Base-by-base conservation (phyloP, 805 yeast genomes). In the Saturnispora serradocipensis region DNA sequence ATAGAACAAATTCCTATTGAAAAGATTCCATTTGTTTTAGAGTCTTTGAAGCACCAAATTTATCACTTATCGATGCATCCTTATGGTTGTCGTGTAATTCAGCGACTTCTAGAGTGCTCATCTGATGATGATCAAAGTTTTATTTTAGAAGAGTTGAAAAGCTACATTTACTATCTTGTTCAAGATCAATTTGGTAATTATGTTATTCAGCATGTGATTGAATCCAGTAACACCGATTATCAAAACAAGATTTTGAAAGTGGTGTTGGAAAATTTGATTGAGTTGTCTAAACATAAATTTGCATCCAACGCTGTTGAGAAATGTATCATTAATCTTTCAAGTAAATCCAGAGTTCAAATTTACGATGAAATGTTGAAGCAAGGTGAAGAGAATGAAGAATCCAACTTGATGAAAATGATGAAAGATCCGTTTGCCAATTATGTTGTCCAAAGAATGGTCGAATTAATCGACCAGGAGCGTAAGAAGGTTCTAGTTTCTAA, bases 101-200 rank as follows among this genome's bases (percentile, higher is more conserved):
- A 93, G 71, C 76, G 99, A 56, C 74, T 91, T 59, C 73, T 93
- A 55, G 98, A 93, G 67, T 84, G 78, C 67, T 86, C 95, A 2
- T 72, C 76, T 24, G 67, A 66, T 8, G 76, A 72, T 5, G 90
- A 88, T 59, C 90, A 86, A 66, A 69, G 73, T 25, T 73, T 72
- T 49, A 82, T 93, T 50, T 68, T 93, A 60, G 72, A 70, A 25
- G 95, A 88, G 63, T 73, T 93, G 61, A 82, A 82, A 59, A 77
- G 81, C 48, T 85, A 79, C 61, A 78, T 88, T 24, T 84, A 78
- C 56, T 82, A 79, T 61, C 74, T 93, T 61, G 86, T 90, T 53
- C 96, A 88, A 65, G 98, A 93, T 65, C 98, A 93, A 71, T 93
- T 88, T 66, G 99, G 99, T 54, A 93, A 93, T 71, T 93, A 93